Evolutionary conservation across 1,139 yeast genomes (phyloP).

Genomic region (Geotrichum australiense): DNA sequence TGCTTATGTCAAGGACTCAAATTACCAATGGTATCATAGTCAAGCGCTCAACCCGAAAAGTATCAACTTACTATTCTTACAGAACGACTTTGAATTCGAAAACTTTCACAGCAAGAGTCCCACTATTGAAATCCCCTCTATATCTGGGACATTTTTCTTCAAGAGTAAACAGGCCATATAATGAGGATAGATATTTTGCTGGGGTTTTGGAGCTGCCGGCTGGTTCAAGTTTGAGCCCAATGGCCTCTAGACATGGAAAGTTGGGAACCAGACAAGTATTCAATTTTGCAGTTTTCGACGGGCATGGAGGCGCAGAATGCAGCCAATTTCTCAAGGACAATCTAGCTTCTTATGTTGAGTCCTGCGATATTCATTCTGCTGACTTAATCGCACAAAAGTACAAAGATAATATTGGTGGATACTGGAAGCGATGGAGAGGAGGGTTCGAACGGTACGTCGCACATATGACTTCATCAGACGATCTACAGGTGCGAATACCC

Average conservation of each 20-base stretch:
- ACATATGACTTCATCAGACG: constrained; percentile 42
- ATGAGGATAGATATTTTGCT: constrained; percentile 74
- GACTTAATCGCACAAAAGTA: constrained; percentile 46
- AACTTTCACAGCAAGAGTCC: constrained; percentile 36
- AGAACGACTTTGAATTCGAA: constrained; percentile 8
- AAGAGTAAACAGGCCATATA: constrained; percentile 66
- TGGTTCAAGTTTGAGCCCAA: constrained; percentile 35
- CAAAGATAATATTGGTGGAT: constrained; percentile 62
- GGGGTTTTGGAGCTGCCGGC: constrained; percentile 45
- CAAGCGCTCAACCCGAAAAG: constrained; percentile 6
- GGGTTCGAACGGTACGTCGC: constrained; percentile 43
- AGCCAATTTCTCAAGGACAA: constrained; percentile 50
- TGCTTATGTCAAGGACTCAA: too few species aligned
- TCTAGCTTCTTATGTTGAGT: constrained; percentile 53
- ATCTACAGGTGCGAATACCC: constrained; percentile 53
- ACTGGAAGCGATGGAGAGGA: constrained; percentile 75
- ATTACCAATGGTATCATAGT: not conserved
- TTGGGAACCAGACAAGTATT: constrained; percentile 39
- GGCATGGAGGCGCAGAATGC: constrained; percentile 86
- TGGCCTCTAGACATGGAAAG: constrained; percentile 26
- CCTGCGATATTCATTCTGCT: constrained; percentile 34
- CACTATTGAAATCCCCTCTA: constrained; percentile 60
- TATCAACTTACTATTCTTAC: constrained; percentile 15
- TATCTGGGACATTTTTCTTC: constrained; percentile 76
- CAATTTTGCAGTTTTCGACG: constrained; percentile 76